Base-by-base conservation (phyloP, 1,284 basidiomycete species). In the Cryptococcus sp. region DNA sequence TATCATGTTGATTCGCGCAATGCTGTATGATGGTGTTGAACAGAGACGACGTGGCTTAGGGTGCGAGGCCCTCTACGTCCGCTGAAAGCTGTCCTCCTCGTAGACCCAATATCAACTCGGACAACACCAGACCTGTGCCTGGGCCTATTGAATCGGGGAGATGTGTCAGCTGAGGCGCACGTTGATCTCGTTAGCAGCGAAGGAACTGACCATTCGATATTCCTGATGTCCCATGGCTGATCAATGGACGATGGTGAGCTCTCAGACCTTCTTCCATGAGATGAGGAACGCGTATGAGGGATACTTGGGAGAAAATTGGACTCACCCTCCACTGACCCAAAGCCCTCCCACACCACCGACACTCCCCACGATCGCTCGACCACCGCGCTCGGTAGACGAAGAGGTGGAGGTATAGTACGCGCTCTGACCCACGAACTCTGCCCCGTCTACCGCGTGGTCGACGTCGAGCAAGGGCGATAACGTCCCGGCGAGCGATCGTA, bases 41-140 rank as follows among this genome's bases (percentile, higher is more conserved):
- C n/a, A n/a, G n/a, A n/a, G n/a, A n/a, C n/a, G n/a, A 35, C 8
- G 10, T 35, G 13, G 30, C 30, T 10, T 41, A 71, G 17, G 78
- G 77, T 50, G 67, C 71, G 55, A 81, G 65, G 19, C 57, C 61
- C 5, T 65, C 63, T 38, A 82, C 75, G 65, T 82, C 71, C 41
- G 81, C 81, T 50, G 76, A 79, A 6, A 45, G 42, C 22, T 45
- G 22, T 60, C 68, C 6, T 71, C 73, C 55, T n/a, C 8, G 4
- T 13, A 74, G 72, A 3, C 80, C 80, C 20, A 80, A 75, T 3
- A 83, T 68, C 3, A 82, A 63, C 65, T 83, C 81, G 20, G 79
- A 75, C 69, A 82, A 57, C n/a, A 80, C 74, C 52, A 75, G 71
- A 15, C 82, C 82, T 3, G 81, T 81, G 1, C 80, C 82, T 4